Evolutionary conservation across 139 green algal species (phyloP).

Genomic region (Asterochloris sp.): DNA sequence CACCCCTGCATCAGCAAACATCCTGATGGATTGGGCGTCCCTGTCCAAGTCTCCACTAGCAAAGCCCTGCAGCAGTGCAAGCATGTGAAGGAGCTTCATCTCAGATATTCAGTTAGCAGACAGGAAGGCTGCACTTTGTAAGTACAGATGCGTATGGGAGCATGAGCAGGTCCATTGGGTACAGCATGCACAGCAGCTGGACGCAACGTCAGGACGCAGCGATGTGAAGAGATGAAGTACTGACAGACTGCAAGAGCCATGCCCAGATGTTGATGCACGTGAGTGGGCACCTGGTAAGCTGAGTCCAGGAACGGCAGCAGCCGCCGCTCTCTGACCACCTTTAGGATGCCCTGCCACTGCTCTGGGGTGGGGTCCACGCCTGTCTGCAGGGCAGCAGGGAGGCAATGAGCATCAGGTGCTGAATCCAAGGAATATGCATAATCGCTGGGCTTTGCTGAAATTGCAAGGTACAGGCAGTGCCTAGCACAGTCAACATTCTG

Average conservation of each 20-base stretch:
- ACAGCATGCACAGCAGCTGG: background rate
- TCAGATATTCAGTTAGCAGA: background rate
- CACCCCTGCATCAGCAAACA: slow-evolving; percentile 76
- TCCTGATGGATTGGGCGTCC: slow-evolving; percentile 71
- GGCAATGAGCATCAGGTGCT: too few species aligned
- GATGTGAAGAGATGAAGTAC: background rate
- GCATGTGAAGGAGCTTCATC: background rate
- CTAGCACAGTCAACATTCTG: too few species aligned
- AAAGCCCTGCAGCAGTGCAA: slow-evolving; percentile 66
- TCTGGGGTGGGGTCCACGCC: slow-evolving; percentile 86
- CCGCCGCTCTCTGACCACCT: slow-evolving; percentile 57
- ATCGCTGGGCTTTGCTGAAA: background rate
- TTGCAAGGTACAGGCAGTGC: background rate
- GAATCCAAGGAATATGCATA: background rate
- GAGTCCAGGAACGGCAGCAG: slow-evolving; percentile 92
- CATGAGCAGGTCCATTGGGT: background rate
- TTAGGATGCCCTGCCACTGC: slow-evolving; percentile 74
- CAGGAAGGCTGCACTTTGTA: background rate
- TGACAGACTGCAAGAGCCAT: too few species aligned
- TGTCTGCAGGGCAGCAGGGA: slow-evolving; percentile 26
- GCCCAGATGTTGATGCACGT: too few species aligned
- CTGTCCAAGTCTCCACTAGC: slow-evolving; percentile 78
- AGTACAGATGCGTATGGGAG: background rate
- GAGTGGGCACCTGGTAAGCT: slow-evolving; percentile 75
- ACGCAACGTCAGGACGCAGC: background rate